These are phyloP conservation scores for Cyanodermella asteris DNA, from an alignment of 2,329 filamentous ascomycete species.

Conservation along the genomic window DNA sequence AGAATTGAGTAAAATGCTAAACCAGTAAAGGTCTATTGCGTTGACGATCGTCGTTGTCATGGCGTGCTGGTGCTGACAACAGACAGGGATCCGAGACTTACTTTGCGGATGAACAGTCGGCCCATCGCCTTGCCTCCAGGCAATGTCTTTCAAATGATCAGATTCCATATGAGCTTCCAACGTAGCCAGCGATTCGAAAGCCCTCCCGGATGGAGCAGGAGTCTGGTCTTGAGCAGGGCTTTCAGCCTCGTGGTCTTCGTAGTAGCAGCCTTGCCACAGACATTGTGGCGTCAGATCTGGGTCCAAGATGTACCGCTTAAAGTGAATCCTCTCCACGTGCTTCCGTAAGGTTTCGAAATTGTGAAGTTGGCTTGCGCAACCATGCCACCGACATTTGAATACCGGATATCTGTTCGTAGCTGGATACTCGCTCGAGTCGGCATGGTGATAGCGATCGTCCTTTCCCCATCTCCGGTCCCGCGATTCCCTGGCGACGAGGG, in stretches of 20 bases:
- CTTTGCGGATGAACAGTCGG: constrained; percentile 31
- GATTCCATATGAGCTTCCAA: constrained; percentile 31
- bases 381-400: constrained; percentile 36
- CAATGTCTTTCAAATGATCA: constrained; percentile 29
- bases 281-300: constrained; percentile 8
- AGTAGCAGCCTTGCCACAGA: constrained; percentile 14
- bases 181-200: constrained; percentile 17
- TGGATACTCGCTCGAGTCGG: background rate
- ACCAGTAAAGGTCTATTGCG: background rate
- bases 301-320: constrained; percentile 14
- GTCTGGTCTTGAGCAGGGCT: constrained; percentile 1
- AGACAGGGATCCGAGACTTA: constrained; percentile 18
- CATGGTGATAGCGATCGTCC: background rate
- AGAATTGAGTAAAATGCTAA: background rate
- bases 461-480: background rate
- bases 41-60: constrained; percentile 4
- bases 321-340: constrained; percentile 37
- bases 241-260: background rate
- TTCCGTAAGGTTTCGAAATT: constrained; percentile 37
- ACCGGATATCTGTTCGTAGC: constrained; percentile 15
- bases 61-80: constrained; percentile 8
- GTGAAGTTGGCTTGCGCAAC: constrained; percentile 36
- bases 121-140: constrained; percentile 39
- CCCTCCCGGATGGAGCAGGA: background rate
- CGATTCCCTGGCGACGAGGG: constrained; percentile 2